These are phyloP conservation scores for Ceratobasidium sp. DNA, from an alignment of 1,284 basidiomycete species.

Conservation along the genomic window DNA sequence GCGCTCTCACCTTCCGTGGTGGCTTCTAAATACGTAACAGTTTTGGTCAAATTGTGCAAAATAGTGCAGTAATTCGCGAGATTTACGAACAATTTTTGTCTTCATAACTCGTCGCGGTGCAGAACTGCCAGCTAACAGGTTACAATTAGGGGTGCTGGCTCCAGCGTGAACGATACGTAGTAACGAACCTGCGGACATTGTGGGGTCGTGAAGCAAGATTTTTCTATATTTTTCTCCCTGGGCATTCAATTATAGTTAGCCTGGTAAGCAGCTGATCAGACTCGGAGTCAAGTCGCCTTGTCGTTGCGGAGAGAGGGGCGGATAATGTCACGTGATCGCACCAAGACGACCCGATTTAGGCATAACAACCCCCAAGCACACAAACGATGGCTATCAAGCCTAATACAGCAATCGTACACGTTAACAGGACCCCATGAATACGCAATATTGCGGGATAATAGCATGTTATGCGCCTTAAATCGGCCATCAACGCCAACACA, in stretches of 20 bases:
- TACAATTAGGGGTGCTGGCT: background rate
- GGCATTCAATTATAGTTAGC: background rate
- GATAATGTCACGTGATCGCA: conserved; percentile 17
- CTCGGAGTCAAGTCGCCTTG: background rate
- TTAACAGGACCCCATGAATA: background rate
- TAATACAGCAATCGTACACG: background rate
- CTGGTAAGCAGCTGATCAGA: background rate
- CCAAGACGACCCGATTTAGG: background rate
- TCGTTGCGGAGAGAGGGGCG: conserved; percentile 10
- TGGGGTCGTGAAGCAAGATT: background rate
- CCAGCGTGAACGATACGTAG: background rate
- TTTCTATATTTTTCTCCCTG: background rate
- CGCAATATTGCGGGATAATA: no score
- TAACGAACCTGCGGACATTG: conserved; percentile 30
- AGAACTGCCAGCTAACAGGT: conserved; percentile 10
- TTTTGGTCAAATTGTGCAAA: conserved; percentile 31
- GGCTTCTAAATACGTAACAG: conserved; percentile 59
- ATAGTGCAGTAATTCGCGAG: conserved; percentile 20
- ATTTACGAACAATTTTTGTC: conserved; percentile 60
- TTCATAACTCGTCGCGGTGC: conserved; percentile 52
- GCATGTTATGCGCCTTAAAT: background rate
- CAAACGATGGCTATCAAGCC: background rate
- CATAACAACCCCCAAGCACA: background rate
- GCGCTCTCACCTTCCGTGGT: conserved; percentile 62
- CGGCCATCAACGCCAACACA: background rate